Evolutionary conservation across 495 filamentous ascomycete genomes (phyloP), one percentile per base, ranked within the genome.

Genomic region (Talaromyces thailandensis): DNA sequence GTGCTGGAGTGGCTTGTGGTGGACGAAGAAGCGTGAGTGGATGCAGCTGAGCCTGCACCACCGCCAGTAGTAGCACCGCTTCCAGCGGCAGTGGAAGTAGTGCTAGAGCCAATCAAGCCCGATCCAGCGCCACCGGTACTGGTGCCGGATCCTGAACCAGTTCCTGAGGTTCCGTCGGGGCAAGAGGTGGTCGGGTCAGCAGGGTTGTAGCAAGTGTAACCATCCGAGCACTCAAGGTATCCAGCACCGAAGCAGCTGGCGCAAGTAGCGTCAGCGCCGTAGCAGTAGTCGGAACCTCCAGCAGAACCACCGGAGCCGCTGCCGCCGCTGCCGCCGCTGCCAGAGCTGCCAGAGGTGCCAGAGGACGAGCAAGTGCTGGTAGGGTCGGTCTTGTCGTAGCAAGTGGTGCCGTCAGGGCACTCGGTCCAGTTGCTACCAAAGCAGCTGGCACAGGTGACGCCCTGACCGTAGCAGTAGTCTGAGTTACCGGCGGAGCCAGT

Each of bases 341-440:
- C 35, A 14, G 4, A 5, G 35, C 35, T 11, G n/a, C 45, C 24
- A 2, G 55, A 57, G 55, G 21, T 16, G 6, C 24, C 24, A 29
- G 51, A 55, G 8, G 51, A 16, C 0, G 51, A 14, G 51, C 51
- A 55, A 2, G 51, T 55, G 51, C 51, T 55, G 51, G 51, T 55
- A 26, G 51, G 51, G 26, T 55, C 51, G 51, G 51, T 55, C 24
- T 31, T 57, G 28, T 57, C 55, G 55, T 57, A 57, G 55, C 51
- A 55, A 55, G 51, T 55, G 8, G 6, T 6, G 23, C 24, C 51
- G 23, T 55, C 51, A 55, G 51, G 24, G 51, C 51, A 55, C n/a
- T 32, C 14, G 11, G 55, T 23, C 55, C 55, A 57, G 55, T 57
- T 57, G n/a, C 2, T 32, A 4, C 55, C 55, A n/a, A 57, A 57